A percentile compares a stretch with the other conserved stretches of the same genome.
Evolutionary conservation across 2,329 filamentous ascomycete species (phyloP).

Genomic region (Moelleriella libera): DNA sequence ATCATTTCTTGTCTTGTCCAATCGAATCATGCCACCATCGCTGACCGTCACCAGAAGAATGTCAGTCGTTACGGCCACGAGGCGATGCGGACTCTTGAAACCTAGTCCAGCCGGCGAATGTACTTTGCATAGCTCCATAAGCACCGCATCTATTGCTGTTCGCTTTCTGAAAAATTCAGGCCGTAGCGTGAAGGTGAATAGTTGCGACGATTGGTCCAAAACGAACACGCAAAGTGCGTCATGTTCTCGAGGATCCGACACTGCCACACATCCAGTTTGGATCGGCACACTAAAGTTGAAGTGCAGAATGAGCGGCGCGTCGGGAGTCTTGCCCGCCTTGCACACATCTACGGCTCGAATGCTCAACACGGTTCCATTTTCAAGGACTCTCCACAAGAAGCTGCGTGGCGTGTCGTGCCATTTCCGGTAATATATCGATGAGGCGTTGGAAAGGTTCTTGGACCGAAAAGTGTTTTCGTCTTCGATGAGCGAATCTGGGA

Average conservation of each 20-base stretch:
- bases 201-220: conserved; percentile 61
- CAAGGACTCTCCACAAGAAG: conserved; percentile 83
- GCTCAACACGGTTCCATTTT: conserved; percentile 67
- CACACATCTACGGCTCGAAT: conserved; percentile 72
- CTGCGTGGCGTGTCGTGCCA: conserved; percentile 64
- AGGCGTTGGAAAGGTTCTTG: conserved; percentile 60
- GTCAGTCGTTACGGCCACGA: conserved; percentile 59
- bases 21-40: conserved; percentile 59
- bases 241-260: conserved; percentile 66
- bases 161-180: conserved; percentile 68
- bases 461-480: conserved; percentile 63
- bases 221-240: conserved; percentile 70
- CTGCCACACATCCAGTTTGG: conserved; percentile 62
- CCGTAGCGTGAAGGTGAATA: conserved; percentile 74
- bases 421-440: conserved; percentile 73
- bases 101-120: conserved; percentile 59
- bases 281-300: conserved; percentile 65
- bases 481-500: conserved; percentile 27
- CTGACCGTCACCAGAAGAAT: conserved; percentile 70
- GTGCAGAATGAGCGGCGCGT: conserved; percentile 62
- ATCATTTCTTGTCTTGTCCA: conserved; percentile 44
- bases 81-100: conserved; percentile 67
- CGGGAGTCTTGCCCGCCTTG: conserved; percentile 48
- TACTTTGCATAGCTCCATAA: conserved; percentile 65
- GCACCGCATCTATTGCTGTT: conserved; percentile 54